Conservation (phyloP, 139 green algal species). For the Deuterostichococcus epilithicus region DNA sequence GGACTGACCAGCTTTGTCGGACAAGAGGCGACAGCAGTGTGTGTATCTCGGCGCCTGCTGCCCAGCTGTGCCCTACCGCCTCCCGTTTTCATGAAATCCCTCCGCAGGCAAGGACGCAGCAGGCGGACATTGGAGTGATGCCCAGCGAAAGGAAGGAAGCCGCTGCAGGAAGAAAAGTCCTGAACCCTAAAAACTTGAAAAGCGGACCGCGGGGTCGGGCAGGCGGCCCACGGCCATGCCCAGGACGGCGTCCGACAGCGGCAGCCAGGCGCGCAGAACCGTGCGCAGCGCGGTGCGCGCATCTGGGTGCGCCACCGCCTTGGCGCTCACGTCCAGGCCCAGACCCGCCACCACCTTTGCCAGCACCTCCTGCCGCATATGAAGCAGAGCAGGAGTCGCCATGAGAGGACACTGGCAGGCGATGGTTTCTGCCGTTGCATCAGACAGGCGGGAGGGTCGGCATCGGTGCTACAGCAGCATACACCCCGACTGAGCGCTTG, state of each 20-base stretch:
- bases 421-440: no score
- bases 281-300: slow-evolving; percentile 45
- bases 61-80: no score
- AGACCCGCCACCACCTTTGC: slow-evolving; percentile 66
- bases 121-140: background rate
- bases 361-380: slow-evolving; percentile 31
- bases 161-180: no score
- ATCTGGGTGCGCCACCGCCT: slow-evolving; percentile 54
- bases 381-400: background rate
- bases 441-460: no score
- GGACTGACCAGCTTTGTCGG: no score
- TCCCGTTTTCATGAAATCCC: no score
- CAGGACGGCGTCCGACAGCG: slow-evolving; percentile 80
- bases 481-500: no score
- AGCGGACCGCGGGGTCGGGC: slow-evolving; percentile 50
- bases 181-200: background rate
- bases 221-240: slow-evolving; percentile 80
- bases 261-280: slow-evolving; percentile 86
- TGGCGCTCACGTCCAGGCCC: slow-evolving; percentile 41
- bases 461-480: no score
- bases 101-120: no score
- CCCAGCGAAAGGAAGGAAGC: no score
- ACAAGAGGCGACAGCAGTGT: no score
- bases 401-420: background rate
- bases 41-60: no score